Percentiles rank a stretch among this genome's conserved stretches.
Conservation (phyloP, 441 rosid species). For the Syzygium malaccense region DNA sequence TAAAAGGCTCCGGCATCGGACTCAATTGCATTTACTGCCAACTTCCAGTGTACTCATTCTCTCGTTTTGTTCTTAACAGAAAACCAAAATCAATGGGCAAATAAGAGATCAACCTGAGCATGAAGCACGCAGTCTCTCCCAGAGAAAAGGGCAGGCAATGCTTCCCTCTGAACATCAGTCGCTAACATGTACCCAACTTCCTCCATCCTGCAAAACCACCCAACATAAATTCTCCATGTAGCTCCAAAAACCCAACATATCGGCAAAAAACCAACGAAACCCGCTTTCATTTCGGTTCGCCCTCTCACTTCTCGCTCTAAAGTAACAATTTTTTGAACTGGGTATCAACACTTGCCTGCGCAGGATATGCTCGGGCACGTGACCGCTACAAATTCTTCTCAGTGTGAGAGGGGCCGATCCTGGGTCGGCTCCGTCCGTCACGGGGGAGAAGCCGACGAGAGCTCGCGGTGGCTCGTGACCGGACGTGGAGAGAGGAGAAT, state of each 20-base stretch:
- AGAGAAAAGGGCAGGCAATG: conserved; percentile 57
- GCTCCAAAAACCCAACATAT: neutral
- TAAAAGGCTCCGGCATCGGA: neutral
- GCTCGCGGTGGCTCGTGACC: neutral
- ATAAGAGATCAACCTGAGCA: conserved; percentile 51
- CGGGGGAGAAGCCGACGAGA: neutral
- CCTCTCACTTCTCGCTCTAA: neutral
- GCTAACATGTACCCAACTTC: conserved; percentile 55
- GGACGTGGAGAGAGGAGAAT: neutral
- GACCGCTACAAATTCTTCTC: conserved; percentile 42
- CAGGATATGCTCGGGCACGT: conserved; percentile 55
- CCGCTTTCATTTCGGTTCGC: neutral
- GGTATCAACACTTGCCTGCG: conserved; percentile 29
- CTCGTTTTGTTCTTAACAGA: neutral
- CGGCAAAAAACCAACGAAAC: neutral
- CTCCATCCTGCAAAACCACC: conserved; percentile 37
- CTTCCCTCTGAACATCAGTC: conserved; percentile 64
- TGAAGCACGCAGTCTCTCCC: conserved; percentile 79
- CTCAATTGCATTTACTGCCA: neutral
- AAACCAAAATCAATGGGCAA: neutral
- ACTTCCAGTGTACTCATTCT: neutral
- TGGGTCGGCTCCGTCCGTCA: neutral
- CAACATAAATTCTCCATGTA: neutral
- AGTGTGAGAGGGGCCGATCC: conserved; percentile 4
- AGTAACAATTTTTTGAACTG: neutral